Evolutionary conservation across 768 basidiomycete species (phyloP).

Genomic region (Butyriboletus loyo): DNA sequence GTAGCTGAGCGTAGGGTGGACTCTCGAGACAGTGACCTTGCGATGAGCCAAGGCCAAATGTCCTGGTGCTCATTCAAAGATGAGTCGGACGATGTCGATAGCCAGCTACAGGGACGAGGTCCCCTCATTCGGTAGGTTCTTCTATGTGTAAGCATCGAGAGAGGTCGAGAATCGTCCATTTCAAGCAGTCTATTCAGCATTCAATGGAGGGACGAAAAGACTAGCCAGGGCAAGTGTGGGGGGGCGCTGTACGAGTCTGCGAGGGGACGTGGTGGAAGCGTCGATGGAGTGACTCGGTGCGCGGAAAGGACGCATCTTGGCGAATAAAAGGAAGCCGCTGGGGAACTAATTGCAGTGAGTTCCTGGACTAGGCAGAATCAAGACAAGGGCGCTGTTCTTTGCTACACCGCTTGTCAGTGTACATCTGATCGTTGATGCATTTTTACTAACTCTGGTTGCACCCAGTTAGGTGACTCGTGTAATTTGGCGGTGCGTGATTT

Average conservation of each 20-base stretch:
- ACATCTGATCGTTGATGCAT: slow-evolving; percentile 11
- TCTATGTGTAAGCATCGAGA: slow-evolving; percentile 3
- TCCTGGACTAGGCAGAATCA: slow-evolving; percentile 1
- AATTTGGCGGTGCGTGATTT: not conserved
- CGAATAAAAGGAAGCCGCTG: slow-evolving; percentile 14
- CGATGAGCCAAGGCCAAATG: slow-evolving; percentile 17
- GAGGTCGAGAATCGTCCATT: slow-evolving; percentile 13
- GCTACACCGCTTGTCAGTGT: slow-evolving; percentile 20
- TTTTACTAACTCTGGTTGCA: not conserved
- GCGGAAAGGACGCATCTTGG: slow-evolving; percentile 14
- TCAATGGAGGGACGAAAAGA: not conserved
- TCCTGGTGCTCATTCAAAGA: slow-evolving; percentile 13
- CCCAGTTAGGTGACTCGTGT: not conserved
- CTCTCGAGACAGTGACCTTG: slow-evolving; percentile 10
- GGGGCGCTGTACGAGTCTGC: not conserved
- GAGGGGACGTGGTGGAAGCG: slow-evolving; percentile 2
- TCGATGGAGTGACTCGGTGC: not conserved
- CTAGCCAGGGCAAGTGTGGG: not conserved
- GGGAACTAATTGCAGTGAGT: not conserved
- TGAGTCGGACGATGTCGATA: slow-evolving; percentile 13
- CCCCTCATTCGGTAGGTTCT: slow-evolving; percentile 22
- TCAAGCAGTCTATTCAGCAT: not conserved
- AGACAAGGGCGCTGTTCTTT: slow-evolving; percentile 11
- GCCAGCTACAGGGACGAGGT: slow-evolving; percentile 31
- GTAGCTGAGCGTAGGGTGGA: slow-evolving; percentile 15